These are phyloP conservation scores for Terfezia claveryi DNA, from an alignment of 495 filamentous ascomycete species.

Conservation along the genomic window DNA sequence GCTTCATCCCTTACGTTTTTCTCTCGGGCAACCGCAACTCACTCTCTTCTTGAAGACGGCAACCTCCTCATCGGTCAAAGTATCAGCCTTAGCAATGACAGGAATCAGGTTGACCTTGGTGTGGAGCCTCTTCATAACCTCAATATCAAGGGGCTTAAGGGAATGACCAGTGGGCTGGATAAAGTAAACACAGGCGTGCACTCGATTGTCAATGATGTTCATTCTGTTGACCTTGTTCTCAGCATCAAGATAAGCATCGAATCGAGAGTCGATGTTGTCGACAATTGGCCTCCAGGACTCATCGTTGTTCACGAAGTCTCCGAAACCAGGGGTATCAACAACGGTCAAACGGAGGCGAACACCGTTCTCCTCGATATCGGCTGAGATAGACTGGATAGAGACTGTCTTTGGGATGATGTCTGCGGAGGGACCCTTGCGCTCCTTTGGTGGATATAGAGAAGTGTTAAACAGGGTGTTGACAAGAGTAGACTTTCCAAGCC, in stretches of 20 bases:
- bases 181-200: constrained; percentile 97
- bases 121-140: constrained; percentile 96
- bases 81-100: constrained; percentile 96
- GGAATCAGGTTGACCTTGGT: constrained; percentile 99
- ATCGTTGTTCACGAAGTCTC: constrained; percentile 99
- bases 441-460: constrained; percentile 93
- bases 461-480: constrained; percentile 99
- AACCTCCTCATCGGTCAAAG: constrained; percentile 92
- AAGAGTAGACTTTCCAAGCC: constrained; percentile 93
- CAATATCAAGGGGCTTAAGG: constrained; percentile 96
- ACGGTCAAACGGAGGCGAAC: constrained; percentile 93
- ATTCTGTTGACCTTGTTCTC: constrained; percentile 99
- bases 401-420: constrained; percentile 99
- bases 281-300: constrained; percentile 97
- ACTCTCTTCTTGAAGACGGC: constrained; percentile 81
- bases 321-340: constrained; percentile 93
- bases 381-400: constrained; percentile 92
- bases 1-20: not conserved
- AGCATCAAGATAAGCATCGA: constrained; percentile 91
- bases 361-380: constrained; percentile 96
- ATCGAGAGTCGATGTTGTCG: constrained; percentile 97
- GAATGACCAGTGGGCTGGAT: constrained; percentile 98
- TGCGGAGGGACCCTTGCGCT: constrained; percentile 85
- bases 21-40: constrained; percentile 21
- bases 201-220: constrained; percentile 97